These are phyloP conservation scores for Bipolaris cookei DNA, from an alignment of 2,329 filamentous ascomycete species.

Conservation along the genomic window DNA sequence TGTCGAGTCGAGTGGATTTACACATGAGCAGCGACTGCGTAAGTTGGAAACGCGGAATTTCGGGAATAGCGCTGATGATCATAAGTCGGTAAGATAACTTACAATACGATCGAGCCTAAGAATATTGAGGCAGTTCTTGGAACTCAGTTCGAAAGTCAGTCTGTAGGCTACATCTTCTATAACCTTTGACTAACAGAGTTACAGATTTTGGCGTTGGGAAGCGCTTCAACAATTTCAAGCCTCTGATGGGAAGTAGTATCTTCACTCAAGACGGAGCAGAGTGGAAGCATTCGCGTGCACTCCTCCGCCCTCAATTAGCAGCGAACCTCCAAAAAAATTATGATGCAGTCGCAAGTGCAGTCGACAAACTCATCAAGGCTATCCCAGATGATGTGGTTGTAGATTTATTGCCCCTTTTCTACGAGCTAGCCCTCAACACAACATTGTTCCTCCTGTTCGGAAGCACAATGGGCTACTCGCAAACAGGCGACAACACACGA, in stretches of 20 bases:
- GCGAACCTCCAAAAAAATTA: conserved; percentile 35
- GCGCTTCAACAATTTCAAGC: conserved; percentile 4
- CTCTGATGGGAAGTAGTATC: conserved; percentile 18
- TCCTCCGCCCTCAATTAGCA: conserved; percentile 46
- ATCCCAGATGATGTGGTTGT: conserved; percentile 1
- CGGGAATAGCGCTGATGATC: not conserved
- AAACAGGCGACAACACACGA: conserved; percentile 10
- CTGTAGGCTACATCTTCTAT: no score
- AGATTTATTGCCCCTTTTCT: conserved; percentile 50
- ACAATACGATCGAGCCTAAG: conserved; percentile 1
- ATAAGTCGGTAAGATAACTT: not conserved
- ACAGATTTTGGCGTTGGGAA: conserved; percentile 15
- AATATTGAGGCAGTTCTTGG: not conserved
- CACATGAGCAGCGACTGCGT: conserved; percentile 1
- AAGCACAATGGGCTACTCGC: conserved; percentile 32
- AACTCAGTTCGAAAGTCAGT: not conserved
- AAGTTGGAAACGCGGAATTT: not conserved
- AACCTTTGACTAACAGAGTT: not conserved
- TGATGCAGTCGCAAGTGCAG: not conserved
- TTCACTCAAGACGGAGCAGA: conserved; percentile 30
- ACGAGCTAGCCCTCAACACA: conserved; percentile 47
- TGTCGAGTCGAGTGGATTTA: not conserved
- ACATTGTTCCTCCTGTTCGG: conserved; percentile 47
- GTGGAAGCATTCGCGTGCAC: conserved; percentile 39
- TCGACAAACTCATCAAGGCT: not conserved